These are phyloP conservation scores for Sonneratia alba DNA, from an alignment of 345 rosid species.

Conservation along the genomic window DNA sequence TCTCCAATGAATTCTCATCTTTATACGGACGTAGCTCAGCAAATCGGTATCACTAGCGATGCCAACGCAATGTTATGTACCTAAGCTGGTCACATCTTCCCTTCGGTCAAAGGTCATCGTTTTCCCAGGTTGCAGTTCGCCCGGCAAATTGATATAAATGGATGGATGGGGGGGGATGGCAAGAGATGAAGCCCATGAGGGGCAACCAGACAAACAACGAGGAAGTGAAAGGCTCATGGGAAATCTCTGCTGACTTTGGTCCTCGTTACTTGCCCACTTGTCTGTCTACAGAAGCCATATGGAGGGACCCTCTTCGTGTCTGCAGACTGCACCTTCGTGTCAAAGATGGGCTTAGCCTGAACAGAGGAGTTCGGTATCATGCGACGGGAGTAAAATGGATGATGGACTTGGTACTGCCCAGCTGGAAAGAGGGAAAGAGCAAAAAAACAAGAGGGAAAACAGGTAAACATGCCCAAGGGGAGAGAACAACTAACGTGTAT, in stretches of 20 bases:
- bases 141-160: neutral
- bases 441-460: neutral
- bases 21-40: too few relatives aligned
- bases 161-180: neutral
- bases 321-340: neutral
- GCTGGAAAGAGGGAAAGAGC: neutral
- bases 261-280: neutral
- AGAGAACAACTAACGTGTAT: neutral
- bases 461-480: neutral
- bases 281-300: slow-evolving; percentile 4
- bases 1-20: too few relatives aligned
- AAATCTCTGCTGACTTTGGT: neutral
- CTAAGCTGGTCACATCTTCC: too few relatives aligned
- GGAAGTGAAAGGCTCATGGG: neutral
- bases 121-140: too few relatives aligned
- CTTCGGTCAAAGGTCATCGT: too few relatives aligned
- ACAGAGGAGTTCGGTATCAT: too few relatives aligned
- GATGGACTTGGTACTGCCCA: neutral
- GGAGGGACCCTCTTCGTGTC: slow-evolving; percentile 3
- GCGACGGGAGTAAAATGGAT: neutral
- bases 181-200: neutral
- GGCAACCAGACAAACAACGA: neutral
- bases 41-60: too few relatives aligned
- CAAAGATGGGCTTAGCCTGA: too few relatives aligned
- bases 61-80: too few relatives aligned